Evolutionary conservation across 768 basidiomycete species (phyloP), one percentile per base, ranked within the genome.

Genomic region (Pleurotus djamor): DNA sequence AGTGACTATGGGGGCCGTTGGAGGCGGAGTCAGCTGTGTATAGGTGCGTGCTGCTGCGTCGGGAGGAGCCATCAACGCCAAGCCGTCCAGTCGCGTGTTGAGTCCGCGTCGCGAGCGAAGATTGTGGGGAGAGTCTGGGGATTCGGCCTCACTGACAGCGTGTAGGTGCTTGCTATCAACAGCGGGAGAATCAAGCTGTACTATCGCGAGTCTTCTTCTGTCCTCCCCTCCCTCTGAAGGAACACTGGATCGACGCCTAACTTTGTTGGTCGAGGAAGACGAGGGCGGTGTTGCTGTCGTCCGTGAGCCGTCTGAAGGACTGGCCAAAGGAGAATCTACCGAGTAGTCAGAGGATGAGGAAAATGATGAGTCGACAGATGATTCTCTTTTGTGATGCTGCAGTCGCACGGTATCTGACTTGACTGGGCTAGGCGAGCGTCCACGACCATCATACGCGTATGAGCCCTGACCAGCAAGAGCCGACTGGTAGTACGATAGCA

Each of bases 21-120:
- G 68, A 12, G 83, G 83, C 58, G 84, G 81, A 4, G 81, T 76
- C 48, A 86, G 74, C 57, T 81, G 79, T 33, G 82, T 76, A 65
- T 86, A 84, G 12, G 78, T 71, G 48, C 68, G 74, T 13, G 80
- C 79, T 7, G 84, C 78, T 63, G 84, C 85, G 69, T 89, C 90
- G 41, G 88, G 87, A 52, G 88, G 89, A 56, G 87, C 86, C 60
- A 91, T 85, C 62, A 91, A 76, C 55, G 88, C 85, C 28, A 91
- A 76, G 56, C 83, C 83, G 8, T 74, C 69, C 9, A 82, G 65
- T 63, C 72, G 73, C 38, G 75, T 72, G 57, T 75, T 70, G 56
- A 77, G 64, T 14, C 76, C 74, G 17, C 79, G 74, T 58, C 76
- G 73, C 41, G 79, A 71, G 48, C 72, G 75, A 58, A 77, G 61